Evolutionary conservation across 1,284 basidiomycete genomes (phyloP).

Genomic region (Ceratobasidium sp.): DNA sequence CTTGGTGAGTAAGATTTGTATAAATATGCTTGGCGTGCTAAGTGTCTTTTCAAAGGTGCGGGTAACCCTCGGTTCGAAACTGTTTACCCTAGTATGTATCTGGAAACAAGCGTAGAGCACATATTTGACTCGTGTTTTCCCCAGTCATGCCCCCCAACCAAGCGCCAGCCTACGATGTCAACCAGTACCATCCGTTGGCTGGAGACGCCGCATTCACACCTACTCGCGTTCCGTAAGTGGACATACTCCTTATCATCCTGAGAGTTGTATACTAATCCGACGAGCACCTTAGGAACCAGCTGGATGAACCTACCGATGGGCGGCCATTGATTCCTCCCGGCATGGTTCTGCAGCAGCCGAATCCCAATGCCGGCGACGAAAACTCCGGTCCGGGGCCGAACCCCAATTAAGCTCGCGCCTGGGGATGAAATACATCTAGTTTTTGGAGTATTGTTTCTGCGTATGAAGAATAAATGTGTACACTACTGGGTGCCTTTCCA

Average conservation of each 20-base stretch:
- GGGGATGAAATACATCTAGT: too few relatives aligned
- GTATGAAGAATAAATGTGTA: too few relatives aligned
- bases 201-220: background rate
- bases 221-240: background rate
- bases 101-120: background rate
- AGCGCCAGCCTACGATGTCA: background rate
- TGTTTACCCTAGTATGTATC: background rate
- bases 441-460: too few relatives aligned
- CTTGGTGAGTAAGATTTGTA: too few relatives aligned
- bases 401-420: background rate
- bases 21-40: too few relatives aligned
- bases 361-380: slow-evolving; percentile 3
- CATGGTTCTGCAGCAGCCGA: background rate
- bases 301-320: slow-evolving; percentile 1
- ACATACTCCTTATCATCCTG: background rate
- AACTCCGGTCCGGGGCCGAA: background rate
- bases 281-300: background rate
- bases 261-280: background rate
- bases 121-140: background rate
- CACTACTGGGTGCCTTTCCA: too few relatives aligned
- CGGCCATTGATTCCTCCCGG: background rate
- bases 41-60: too few relatives aligned
- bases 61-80: background rate
- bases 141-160: background rate
- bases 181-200: slow-evolving; percentile 1